Evolutionary conservation across 208 protist genomes (phyloP), one percentile per base, ranked within the genome.

Genomic region (Acanthamoeba castellanii): DNA sequence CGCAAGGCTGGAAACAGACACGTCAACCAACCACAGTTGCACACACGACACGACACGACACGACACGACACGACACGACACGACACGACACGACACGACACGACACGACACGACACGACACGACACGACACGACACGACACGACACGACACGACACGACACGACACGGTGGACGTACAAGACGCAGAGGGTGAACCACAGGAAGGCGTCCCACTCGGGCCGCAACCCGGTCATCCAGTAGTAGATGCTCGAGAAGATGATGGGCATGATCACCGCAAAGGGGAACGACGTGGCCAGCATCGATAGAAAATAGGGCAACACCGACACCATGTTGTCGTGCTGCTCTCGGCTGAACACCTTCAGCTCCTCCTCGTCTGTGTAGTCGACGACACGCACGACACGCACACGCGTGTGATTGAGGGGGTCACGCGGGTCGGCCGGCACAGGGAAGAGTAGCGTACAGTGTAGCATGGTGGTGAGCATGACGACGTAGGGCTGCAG

Each of bases 321-420:
- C 45, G 76, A 85, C 6, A 85, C 76, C 76, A 85, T 85, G 47
- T 85, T 85, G 76, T 85, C 76, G 76, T 85, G 76, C 76, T 85
- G 76, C 45, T 85, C 76, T 5, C 76, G 76, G 76, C 76, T 85
- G 45, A 85, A 85, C 47, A 85, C 76, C 76, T 59, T 85, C 42
- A 85, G 76, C 47, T 85, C 76, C 22, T 25, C 76, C 76, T 85
- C 76, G 27, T 85, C 76, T 85, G 47, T n/a, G 18, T 61, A 2
- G 57, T 61, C 57, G 20, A 27, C 57, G 57, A 27, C 57, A 61
- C 22, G 8, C 20, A 68, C 27, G 61, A 68, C 27, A 68, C 20
- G 61, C 55, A 47, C 42, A 47, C 42, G 42, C 42, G 42, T 47
- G 42, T 47, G 42, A 47, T 47, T 47, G 42, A 8, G 61, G 32